Conservation (phyloP, 1,139 yeast genomes). For the Scheffersomyces lignicola region DNA sequence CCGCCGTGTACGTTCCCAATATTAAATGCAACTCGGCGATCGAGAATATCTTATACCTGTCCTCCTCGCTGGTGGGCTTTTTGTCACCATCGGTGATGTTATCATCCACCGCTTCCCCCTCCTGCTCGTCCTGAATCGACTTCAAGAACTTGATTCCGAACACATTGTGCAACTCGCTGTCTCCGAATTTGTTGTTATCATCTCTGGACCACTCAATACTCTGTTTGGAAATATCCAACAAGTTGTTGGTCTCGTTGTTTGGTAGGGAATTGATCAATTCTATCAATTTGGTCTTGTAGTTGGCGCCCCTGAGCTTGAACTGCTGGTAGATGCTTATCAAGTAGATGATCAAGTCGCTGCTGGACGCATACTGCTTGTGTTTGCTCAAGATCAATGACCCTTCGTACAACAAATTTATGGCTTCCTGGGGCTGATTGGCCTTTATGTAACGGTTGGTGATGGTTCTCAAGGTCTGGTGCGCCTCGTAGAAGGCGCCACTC, state of each 20-base stretch:
- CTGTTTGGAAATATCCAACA: slow-evolving; percentile 65
- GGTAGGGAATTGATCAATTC: slow-evolving; percentile 46
- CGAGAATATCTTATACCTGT: slow-evolving; percentile 35
- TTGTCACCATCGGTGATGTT: slow-evolving; percentile 24
- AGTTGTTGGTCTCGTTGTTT: slow-evolving; percentile 59
- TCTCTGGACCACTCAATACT: slow-evolving; percentile 64
- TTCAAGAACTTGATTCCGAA: slow-evolving; percentile 65
- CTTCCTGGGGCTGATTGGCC: slow-evolving; percentile 63
- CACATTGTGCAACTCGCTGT: slow-evolving; percentile 69
- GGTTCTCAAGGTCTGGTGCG: slow-evolving; percentile 90
- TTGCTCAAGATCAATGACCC: slow-evolving; percentile 68
- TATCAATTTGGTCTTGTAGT: slow-evolving; percentile 38
- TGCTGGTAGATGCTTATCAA: slow-evolving; percentile 66
- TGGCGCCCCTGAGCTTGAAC: slow-evolving; percentile 41
- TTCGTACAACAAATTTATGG: slow-evolving; percentile 69
- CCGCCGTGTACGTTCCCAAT: slow-evolving; percentile 64
- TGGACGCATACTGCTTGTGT: slow-evolving; percentile 75
- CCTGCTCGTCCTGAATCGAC: slow-evolving; percentile 21
- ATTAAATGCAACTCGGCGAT: slow-evolving; percentile 59
- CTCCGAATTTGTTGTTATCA: slow-evolving; percentile 59
- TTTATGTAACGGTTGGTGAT: slow-evolving; percentile 82
- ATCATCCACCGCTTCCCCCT: slow-evolving; percentile 15
- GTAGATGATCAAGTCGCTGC: slow-evolving; percentile 75
- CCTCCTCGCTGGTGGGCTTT: slow-evolving; percentile 20
- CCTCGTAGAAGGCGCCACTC: slow-evolving; percentile 83